Conservation (phyloP, 768 basidiomycete genomes). For the Lactifluus hygrophoroides region DNA sequence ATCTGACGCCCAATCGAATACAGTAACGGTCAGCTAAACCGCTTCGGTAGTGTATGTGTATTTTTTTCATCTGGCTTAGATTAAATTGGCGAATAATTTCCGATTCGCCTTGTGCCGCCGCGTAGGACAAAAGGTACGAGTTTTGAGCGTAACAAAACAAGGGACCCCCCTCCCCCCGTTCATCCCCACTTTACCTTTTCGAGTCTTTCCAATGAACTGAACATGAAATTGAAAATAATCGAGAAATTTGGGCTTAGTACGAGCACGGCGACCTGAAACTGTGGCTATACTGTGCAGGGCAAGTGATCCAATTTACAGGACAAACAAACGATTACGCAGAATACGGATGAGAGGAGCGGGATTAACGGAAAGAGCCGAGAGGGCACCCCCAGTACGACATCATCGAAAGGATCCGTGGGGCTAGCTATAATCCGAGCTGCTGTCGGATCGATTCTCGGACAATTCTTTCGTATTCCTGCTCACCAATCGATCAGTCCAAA, state of each 20-base stretch:
- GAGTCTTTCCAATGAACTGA: neutral
- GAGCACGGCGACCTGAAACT: too few species aligned
- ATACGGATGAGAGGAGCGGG: neutral
- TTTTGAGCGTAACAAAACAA: neutral
- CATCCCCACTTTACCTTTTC: slow-evolving; percentile 6
- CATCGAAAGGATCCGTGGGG: neutral
- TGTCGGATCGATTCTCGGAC: slow-evolving; percentile 78
- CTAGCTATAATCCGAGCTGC: slow-evolving; percentile 67
- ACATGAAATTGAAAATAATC: neutral
- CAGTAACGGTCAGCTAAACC: too few species aligned
- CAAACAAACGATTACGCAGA: neutral
- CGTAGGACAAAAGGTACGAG: neutral
- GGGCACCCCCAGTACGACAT: neutral
- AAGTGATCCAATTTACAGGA: neutral
- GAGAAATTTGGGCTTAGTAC: too few species aligned
- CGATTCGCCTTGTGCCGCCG: too few species aligned
- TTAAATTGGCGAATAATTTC: too few species aligned
- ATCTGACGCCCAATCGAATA: too few species aligned
- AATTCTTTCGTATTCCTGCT: slow-evolving; percentile 76
- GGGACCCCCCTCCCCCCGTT: neutral
- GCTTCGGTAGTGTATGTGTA: too few species aligned
- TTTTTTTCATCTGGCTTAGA: neutral
- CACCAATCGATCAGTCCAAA: neutral
- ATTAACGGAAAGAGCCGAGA: neutral
- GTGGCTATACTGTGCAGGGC: too few species aligned